A percentile compares a stretch with the other conserved stretches of the same genome.
These are phyloP conservation scores for Epithele typhae DNA, from an alignment of 768 basidiomycete genomes.

Conservation along the genomic window DNA sequence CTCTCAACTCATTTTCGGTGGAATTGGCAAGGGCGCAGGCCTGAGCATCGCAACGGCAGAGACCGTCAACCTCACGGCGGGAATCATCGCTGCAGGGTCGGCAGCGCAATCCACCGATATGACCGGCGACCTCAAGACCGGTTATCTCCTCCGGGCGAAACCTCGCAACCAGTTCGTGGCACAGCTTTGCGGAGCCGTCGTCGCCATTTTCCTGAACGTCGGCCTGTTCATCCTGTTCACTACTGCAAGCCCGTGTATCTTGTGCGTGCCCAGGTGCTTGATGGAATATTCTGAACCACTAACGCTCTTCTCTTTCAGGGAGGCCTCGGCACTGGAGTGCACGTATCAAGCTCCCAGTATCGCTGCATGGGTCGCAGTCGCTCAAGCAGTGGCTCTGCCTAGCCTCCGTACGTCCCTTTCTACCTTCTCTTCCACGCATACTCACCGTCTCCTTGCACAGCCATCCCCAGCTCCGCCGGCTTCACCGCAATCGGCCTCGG, in stretches of 20 bases:
- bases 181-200: conserved; percentile 52
- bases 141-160: conserved; percentile 60
- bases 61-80: conserved; percentile 47
- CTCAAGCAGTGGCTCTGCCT: conserved; percentile 14
- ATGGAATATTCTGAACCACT: too few relatives aligned
- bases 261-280: conserved; percentile 4
- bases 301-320: conserved; percentile 22
- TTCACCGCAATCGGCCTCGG: conserved; percentile 18
- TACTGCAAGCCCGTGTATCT: conserved; percentile 57
- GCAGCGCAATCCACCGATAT: conserved; percentile 61
- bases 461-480: conserved; percentile 17
- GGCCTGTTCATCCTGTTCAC: conserved; percentile 61
- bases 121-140: conserved; percentile 67
- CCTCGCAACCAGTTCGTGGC: conserved; percentile 60
- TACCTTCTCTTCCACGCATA: too few relatives aligned
- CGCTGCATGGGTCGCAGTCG: conserved; percentile 44
- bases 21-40: conserved; percentile 47
- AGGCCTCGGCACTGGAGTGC: conserved; percentile 36
- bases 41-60: conserved; percentile 33
- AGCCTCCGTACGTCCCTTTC: conserved; percentile 3
- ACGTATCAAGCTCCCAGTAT: conserved; percentile 55
- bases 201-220: conserved; percentile 54
- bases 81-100: conserved; percentile 50
- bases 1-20: conserved; percentile 63
- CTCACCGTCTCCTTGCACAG: too few relatives aligned